Conservation (phyloP, 768 basidiomycete species). For the Nidula microcarpa region DNA sequence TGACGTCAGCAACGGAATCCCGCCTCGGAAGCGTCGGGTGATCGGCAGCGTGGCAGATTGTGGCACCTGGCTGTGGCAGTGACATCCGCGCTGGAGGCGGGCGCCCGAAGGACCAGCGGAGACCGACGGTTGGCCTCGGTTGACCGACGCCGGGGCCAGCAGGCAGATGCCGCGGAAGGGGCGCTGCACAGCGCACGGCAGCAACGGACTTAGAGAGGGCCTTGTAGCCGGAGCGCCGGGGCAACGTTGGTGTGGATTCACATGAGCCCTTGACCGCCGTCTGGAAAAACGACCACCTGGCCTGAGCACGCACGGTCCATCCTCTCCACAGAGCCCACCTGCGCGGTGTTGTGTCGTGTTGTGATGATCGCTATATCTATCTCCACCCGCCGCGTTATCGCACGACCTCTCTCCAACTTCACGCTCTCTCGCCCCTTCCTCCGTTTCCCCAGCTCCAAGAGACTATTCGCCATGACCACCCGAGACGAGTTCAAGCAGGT, state of each 20-base stretch:
- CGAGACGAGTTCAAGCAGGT: conserved; percentile 10
- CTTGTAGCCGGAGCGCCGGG: no score
- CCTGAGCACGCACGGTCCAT: no score
- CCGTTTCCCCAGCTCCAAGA: conserved; percentile 3
- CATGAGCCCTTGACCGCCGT: background rate
- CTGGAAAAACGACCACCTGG: background rate
- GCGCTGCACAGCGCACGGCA: background rate
- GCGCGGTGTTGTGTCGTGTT: conserved; percentile 1
- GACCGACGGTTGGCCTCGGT: no score
- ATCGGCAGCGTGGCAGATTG: no score
- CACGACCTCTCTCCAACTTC: conserved; percentile 1
- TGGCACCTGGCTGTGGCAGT: no score
- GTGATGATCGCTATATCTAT: conserved; percentile 14
- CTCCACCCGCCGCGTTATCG: conserved; percentile 2
- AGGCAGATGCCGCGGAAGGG: background rate
- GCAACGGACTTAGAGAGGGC: background rate
- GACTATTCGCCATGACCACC: conserved; percentile 11
- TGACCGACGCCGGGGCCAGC: no score
- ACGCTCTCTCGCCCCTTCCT: conserved; percentile 8
- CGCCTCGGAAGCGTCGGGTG: background rate
- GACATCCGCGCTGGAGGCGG: no score
- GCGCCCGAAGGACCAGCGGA: no score
- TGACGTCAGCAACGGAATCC: background rate
- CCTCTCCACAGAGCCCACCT: no score
- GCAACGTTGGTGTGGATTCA: background rate